Base-by-base conservation (phyloP, 768 basidiomycete species). In the Cyclocybe aegerita region DNA sequence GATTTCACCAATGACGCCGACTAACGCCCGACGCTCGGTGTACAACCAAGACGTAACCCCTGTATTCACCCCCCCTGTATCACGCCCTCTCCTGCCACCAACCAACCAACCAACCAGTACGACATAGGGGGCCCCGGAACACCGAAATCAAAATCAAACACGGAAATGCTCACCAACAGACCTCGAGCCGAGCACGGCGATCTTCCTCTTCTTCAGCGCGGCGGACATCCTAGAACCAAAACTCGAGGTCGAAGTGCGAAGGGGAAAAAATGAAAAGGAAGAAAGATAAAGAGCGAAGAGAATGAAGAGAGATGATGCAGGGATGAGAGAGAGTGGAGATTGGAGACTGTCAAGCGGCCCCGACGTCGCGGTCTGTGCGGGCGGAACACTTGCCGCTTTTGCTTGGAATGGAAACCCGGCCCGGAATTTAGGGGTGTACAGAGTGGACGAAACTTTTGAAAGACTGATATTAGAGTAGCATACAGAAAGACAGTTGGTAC, bases 171-270 rank as follows among this genome's bases (percentile, higher is more conserved):
- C 58, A 93, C 93, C 93, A 67, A 95, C 93, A 60, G 89, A 90
- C 62, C 93, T 86, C 50, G 91, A 88, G 56, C 93, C 93, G 39
- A 95, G 77, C 46, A 93, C 88, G 39, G 90, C 92, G 55, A 95
- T 93, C 76, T 90, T 94, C 65, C 91, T 79, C 75, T 88, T 88
- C 75, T 82, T 88, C 69, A 90, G 70, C 34, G 70, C 49, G 50
- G 30, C 53, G 38, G 61, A 52, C 61, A 61, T 62, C 34, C n/a
- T 37, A 40, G 11, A 16, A 15, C 36, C 36, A 37, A 37, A 37
- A 37, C 3, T 37, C 36, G 15, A 15, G 36, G 36, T 11, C 36
- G 36, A 11, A 11, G 36, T 37, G 36, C 15, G 36, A 15, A 37
- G 7, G 4, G 11, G 40, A 46, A 49, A 52, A 23, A 15, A 16